Conservation (phyloP, 2,329 filamentous ascomycete species). For the Dactylellina cionopaga region DNA sequence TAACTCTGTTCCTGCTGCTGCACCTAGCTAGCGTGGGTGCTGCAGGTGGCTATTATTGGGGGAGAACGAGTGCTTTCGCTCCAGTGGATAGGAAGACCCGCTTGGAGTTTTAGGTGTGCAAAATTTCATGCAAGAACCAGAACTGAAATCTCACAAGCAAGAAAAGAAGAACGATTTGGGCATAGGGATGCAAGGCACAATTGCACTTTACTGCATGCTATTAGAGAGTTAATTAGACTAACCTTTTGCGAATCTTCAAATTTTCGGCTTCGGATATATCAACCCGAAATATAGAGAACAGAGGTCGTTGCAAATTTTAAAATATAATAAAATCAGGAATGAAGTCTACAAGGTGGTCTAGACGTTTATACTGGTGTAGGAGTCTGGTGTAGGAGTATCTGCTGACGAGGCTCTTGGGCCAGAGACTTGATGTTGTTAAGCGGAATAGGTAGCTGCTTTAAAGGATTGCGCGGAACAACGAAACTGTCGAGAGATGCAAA, state of each 20-base stretch:
- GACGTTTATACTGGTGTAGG: background rate
- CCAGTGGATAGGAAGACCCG: slow-evolving; percentile 8
- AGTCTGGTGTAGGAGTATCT: slow-evolving; percentile 4
- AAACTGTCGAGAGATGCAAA: slow-evolving; percentile 3
- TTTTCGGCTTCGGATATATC: background rate
- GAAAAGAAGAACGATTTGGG: background rate
- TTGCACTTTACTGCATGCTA: too few species aligned
- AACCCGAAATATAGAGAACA: background rate
- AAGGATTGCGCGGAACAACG: slow-evolving; percentile 43
- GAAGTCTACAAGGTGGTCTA: slow-evolving; percentile 4
- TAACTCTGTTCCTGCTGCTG: slow-evolving; percentile 25
- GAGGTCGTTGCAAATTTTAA: background rate
- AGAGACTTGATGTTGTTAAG: slow-evolving; percentile 16
- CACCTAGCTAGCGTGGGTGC: slow-evolving; percentile 29
- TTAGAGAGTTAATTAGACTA: too few species aligned
- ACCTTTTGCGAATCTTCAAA: too few species aligned
- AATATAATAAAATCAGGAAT: slow-evolving; percentile 11
- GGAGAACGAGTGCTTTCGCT: slow-evolving; percentile 11
- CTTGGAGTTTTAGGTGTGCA: slow-evolving; percentile 15
- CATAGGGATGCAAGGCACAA: slow-evolving; percentile 19
- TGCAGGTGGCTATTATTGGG: slow-evolving; percentile 49
- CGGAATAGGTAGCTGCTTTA: slow-evolving; percentile 49
- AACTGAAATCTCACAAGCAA: slow-evolving; percentile 44
- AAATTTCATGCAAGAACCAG: slow-evolving; percentile 39
- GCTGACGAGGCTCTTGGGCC: slow-evolving; percentile 32